These are phyloP conservation scores for Arachis stenosperma DNA, from an alignment of 306 rosid genomes.

Conservation along the genomic window DNA sequence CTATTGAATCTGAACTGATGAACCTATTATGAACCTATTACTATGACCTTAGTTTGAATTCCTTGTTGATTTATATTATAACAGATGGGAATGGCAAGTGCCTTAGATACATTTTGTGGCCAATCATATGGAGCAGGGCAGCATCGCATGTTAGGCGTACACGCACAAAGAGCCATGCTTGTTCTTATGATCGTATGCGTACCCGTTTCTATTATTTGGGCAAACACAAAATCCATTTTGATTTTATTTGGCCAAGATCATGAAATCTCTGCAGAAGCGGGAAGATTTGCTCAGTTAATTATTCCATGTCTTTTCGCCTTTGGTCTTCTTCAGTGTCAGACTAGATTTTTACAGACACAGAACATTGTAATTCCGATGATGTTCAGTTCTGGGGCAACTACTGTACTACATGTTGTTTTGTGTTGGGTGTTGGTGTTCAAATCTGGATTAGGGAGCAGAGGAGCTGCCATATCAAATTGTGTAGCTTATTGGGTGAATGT, in stretches of 20 bases:
- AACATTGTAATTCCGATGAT: slow-evolving; percentile 69
- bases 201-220: slow-evolving; percentile 56
- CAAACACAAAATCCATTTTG: slow-evolving; percentile 52
- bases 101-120: slow-evolving; percentile 76
- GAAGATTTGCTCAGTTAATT: slow-evolving; percentile 49
- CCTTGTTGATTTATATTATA: not conserved
- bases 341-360: slow-evolving; percentile 63
- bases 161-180: slow-evolving; percentile 63
- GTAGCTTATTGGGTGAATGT: slow-evolving; percentile 65
- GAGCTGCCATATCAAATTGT: slow-evolving; percentile 63
- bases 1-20: not conserved
- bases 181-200: slow-evolving; percentile 50
- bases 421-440: slow-evolving; percentile 59
- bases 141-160: slow-evolving; percentile 55
- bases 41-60: not conserved
- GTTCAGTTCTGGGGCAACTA: slow-evolving; percentile 47
- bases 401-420: slow-evolving; percentile 48
- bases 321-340: slow-evolving; percentile 58
- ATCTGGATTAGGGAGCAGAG: slow-evolving; percentile 58
- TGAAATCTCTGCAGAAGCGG: slow-evolving; percentile 61
- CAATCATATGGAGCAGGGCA: slow-evolving; percentile 79
- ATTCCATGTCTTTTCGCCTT: slow-evolving; percentile 59
- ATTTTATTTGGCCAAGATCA: slow-evolving; percentile 55
- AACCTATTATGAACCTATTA: not conserved
- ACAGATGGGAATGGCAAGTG: slow-evolving; percentile 72